phyloP scores from a whole-genome alignment of 1,139 yeast species.

The Candida tetrigidarum region DNA sequence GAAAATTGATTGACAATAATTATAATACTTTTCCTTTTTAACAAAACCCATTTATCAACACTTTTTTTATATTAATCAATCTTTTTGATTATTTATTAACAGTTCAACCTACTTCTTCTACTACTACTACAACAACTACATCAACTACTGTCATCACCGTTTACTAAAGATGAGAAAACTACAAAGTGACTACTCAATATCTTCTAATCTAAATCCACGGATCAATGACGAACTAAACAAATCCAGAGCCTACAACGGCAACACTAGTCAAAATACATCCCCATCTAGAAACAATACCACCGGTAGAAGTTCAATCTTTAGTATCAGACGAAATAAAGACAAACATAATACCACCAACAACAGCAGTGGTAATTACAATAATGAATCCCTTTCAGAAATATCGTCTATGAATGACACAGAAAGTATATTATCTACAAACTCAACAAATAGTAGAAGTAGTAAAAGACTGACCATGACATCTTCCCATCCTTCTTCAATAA shows the following conservation, averaged over 20 bases:
- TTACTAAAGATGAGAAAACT: slow-evolving; percentile 27
- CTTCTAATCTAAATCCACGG: slow-evolving; percentile 24
- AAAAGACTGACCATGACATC: slow-evolving; percentile 19
- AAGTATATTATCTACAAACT: slow-evolving; percentile 31
- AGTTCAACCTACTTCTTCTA: neutral
- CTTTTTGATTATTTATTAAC: neutral
- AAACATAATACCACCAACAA: slow-evolving; percentile 14
- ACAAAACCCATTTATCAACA: too few relatives aligned
- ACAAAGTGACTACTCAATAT: slow-evolving; percentile 23
- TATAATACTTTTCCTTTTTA: too few relatives aligned
- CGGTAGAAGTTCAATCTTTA: slow-evolving; percentile 45
- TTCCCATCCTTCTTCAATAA: slow-evolving; percentile 3
- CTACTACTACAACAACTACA: neutral
- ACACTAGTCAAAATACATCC: slow-evolving; percentile 8
- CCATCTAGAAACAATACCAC: slow-evolving; percentile 23
- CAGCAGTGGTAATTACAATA: slow-evolving; percentile 13
- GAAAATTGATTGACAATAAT: too few relatives aligned
- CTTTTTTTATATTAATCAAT: neutral
- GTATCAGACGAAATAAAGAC: slow-evolving; percentile 34
- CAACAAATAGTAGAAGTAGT: slow-evolving; percentile 34
- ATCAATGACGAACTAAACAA: slow-evolving; percentile 37
- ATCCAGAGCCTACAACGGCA: slow-evolving; percentile 33
- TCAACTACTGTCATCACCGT: neutral
- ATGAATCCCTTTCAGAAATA: slow-evolving; percentile 35
- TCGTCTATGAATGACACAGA: slow-evolving; percentile 38